These are phyloP conservation scores for Hippophae rhamnoides DNA, from an alignment of 306 rosid genomes.

Conservation along the genomic window DNA sequence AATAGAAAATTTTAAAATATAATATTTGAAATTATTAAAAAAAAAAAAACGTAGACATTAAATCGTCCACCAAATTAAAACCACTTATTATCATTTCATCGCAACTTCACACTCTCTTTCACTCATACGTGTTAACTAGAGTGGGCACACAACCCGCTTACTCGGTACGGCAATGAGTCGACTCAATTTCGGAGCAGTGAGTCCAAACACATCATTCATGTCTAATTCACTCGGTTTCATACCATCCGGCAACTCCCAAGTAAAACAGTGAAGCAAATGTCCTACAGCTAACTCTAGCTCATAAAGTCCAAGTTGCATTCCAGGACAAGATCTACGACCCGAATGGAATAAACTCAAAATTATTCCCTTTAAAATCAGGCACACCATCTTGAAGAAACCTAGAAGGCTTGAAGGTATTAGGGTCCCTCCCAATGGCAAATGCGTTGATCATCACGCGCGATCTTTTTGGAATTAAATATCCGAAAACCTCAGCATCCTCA, in stretches of 20 bases:
- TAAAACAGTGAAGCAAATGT: constrained; percentile 60
- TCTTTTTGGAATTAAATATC: constrained; percentile 42
- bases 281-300: constrained; percentile 56
- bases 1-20: too few relatives aligned
- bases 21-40: too few relatives aligned
- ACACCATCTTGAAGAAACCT: constrained; percentile 39
- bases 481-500: constrained; percentile 38
- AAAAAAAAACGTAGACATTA: too few relatives aligned
- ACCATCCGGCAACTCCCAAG: constrained; percentile 63
- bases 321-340: constrained; percentile 85
- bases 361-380: constrained; percentile 54
- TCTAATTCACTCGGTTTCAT: constrained; percentile 61
- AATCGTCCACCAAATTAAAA: too few relatives aligned
- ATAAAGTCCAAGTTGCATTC: constrained; percentile 61
- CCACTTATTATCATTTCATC: too few relatives aligned
- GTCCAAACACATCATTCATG: constrained; percentile 69
- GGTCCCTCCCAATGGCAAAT: constrained; percentile 69
- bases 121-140: background rate
- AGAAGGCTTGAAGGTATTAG: constrained; percentile 31
- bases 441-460: constrained; percentile 63
- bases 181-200: constrained; percentile 66
- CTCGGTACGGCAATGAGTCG: constrained; percentile 65
- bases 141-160: constrained; percentile 40
- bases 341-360: constrained; percentile 69
- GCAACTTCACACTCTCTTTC: too few relatives aligned